Evolutionary conservation across 345 rosid species (phyloP), one percentile per base, ranked within the genome.

Genomic region (Erysimum cheiranthoides): DNA sequence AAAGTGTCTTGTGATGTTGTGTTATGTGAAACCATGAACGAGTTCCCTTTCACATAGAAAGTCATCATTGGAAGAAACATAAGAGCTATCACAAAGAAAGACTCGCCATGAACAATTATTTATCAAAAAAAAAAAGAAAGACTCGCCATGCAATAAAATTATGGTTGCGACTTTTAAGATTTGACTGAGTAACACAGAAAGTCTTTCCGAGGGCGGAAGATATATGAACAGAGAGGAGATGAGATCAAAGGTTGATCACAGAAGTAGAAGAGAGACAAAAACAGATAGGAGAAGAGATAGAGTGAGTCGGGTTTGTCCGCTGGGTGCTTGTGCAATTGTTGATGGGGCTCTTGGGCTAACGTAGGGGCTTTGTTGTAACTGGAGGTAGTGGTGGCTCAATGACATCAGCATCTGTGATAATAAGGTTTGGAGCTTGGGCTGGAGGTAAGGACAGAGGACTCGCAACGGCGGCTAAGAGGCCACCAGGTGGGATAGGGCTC

Each of bases 271-370:
- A n/a, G 71, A 16, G 38, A 78, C 76, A 77, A 65, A 82, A 68
- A 84, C 8, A 4, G 73, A 80, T 17, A 81, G 64, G 35, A 85
- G 50, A 65, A 78, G 3, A 70, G 71, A 39, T 25, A 84, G 58
- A 28, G 82, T 58, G 30, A 79, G 34, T 68, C 58, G 82, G 13
- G 80, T 85, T 54, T 84, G 87, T 53, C 82, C 84, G 56, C 68
- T 88, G 45, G 77, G 62, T 12, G 63, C 66, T 28, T 74, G 14
- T 18, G 86, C 81, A 45, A 66, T 10, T 10, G 80, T n/a, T 56
- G 82, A 50, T 64, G 77, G 30, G 46, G 58, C 30, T 50, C 30
- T 0, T 2, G 62, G 13, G 57, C 31, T 84, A 84, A 18, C 31
- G 10, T 11, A 36, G 46, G 65, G 6, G 32, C 1, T 60, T 60